Conservation (phyloP, 345 rosid genomes). For the Ricinus communis region DNA sequence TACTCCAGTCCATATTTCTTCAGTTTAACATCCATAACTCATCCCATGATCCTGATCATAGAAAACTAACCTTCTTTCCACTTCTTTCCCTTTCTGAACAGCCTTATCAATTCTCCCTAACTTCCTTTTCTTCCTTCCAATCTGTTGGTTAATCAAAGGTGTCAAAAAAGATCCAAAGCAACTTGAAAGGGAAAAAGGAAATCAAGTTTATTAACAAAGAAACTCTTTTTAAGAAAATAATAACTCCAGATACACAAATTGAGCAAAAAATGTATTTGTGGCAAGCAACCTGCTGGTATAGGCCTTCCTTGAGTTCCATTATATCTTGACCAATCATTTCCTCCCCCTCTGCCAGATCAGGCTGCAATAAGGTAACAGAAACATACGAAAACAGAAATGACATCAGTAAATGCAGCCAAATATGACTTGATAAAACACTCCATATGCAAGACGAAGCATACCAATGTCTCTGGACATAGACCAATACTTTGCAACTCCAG, state of each 20-base stretch:
- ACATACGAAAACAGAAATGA: not conserved
- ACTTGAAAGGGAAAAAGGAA: not conserved
- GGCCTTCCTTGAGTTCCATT: constrained; percentile 62
- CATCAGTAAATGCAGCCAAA: not conserved
- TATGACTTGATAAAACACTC: constrained; percentile 4
- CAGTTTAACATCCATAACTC: constrained; percentile 12
- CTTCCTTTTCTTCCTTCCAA: constrained; percentile 55
- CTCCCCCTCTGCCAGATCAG: constrained; percentile 79
- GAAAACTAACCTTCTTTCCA: constrained; percentile 57
- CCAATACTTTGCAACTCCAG: constrained; percentile 90
- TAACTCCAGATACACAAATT: not conserved
- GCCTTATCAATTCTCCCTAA: constrained; percentile 61
- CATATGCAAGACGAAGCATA: constrained; percentile 31
- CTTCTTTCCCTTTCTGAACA: constrained; percentile 49
- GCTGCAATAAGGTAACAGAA: constrained; percentile 49
- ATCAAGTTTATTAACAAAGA: not conserved
- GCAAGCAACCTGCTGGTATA: constrained; percentile 65
- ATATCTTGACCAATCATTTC: constrained; percentile 64
- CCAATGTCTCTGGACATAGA: constrained; percentile 78
- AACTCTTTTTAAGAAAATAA: not conserved
- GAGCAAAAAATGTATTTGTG: not conserved
- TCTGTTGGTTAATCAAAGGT: constrained; percentile 43
- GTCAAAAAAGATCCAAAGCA: not conserved
- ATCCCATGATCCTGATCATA: constrained; percentile 15
- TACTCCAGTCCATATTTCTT: constrained; percentile 20